phyloP scores from a whole-genome alignment of 139 green algal genomes.

The Raphidocelis subcapitata region DNA sequence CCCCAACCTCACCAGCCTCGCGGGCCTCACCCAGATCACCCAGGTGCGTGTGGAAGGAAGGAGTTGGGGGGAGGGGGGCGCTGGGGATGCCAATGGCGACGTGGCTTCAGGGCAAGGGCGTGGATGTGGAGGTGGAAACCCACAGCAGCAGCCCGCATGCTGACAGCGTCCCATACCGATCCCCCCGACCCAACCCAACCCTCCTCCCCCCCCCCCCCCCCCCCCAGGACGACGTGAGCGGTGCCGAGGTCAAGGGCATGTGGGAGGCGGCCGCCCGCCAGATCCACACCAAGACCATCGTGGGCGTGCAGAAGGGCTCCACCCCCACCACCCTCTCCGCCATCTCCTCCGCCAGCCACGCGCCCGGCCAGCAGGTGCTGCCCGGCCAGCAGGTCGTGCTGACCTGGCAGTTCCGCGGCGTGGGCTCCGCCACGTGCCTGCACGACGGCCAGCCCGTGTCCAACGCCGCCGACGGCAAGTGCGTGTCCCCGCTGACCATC shows the following conservation, averaged over 20 bases:
- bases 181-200: too few relatives aligned
- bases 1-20: background rate
- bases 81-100: too few relatives aligned
- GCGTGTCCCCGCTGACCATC: background rate
- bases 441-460: background rate
- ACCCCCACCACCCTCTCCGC: background rate
- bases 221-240: background rate
- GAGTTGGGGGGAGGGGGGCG: too few relatives aligned
- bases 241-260: background rate
- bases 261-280: background rate
- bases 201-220: too few relatives aligned
- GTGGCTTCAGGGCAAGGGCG: too few relatives aligned
- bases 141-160: too few relatives aligned
- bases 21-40: background rate
- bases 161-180: too few relatives aligned
- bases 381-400: background rate
- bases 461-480: background rate
- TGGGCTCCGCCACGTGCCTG: background rate
- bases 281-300: background rate
- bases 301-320: background rate
- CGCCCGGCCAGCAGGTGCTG: background rate
- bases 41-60: too few relatives aligned
- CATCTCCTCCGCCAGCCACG: background rate
- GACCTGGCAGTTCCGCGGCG: slow-evolving; percentile 1
- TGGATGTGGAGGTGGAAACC: too few relatives aligned